phyloP scores from a whole-genome alignment of 2,329 filamentous ascomycete species.

The Diplodia seriata region DNA sequence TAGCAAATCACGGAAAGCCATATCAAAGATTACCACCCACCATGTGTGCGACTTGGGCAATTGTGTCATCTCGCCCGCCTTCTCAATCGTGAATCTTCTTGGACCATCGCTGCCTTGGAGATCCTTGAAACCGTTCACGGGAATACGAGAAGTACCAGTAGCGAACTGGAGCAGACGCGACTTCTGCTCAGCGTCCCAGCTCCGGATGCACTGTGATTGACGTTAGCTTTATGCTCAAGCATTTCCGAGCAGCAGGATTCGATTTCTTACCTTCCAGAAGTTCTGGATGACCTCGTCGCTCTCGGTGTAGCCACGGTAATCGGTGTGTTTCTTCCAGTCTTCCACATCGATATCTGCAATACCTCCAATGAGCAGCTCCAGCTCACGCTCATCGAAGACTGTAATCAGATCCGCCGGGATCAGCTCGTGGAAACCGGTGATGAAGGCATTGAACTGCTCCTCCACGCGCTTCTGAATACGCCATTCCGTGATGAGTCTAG shows the following conservation, averaged over 20 bases:
- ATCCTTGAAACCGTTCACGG: constrained; percentile 99
- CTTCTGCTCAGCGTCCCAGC: constrained; percentile 98
- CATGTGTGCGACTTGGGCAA: constrained; percentile 97
- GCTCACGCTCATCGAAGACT: constrained; percentile 96
- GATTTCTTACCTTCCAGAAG: constrained; percentile 82
- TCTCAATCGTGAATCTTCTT: constrained; percentile 95
- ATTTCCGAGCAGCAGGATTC: constrained; percentile 1
- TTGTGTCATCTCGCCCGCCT: constrained; percentile 88
- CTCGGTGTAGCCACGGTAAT: constrained; percentile 98
- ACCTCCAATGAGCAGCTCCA: constrained; percentile 95
- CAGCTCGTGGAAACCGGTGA: constrained; percentile 95
- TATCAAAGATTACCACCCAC: constrained; percentile 62
- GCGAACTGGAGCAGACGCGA: constrained; percentile 95
- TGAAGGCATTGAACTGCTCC: constrained; percentile 98
- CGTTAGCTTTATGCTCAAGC: neutral
- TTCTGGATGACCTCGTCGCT: constrained; percentile 96
- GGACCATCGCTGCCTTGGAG: constrained; percentile 96
- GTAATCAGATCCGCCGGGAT: constrained; percentile 97
- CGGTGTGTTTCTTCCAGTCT: constrained; percentile 99
- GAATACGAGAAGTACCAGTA: constrained; percentile 95
- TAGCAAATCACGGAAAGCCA: constrained; percentile 29
- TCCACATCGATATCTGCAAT: constrained; percentile 99
- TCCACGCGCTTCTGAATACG: constrained; percentile 98
- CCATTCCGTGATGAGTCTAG: constrained; percentile 93
- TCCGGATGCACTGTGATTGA: constrained; percentile 71